Evolutionary conservation across 23 red algal genomes (phyloP), one percentile per base, ranked within the genome.

Genomic region (Gracilaria gracilis): DNA sequence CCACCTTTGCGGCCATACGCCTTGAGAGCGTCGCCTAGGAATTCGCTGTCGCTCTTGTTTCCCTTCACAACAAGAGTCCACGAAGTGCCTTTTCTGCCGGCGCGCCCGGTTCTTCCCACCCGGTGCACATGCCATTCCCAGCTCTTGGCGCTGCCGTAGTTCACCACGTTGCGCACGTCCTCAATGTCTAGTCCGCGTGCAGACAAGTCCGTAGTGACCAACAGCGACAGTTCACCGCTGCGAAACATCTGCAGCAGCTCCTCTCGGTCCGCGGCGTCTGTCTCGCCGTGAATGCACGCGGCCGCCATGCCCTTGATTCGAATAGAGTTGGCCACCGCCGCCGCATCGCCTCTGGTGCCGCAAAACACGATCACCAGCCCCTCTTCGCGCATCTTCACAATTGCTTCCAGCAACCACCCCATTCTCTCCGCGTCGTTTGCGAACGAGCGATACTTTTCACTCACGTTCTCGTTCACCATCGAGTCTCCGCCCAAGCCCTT

Each of bases 81-180:
- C 28, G 90, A 84, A 49, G 39, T 93, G 25, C 95, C 95, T 16
- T 83, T 79, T n/a, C 73, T 58, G 9, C 82, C 90, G 0, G 95
- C 95, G 32, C 95, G 89, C 14, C 90, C 95, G 0, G 95, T 97
- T 35, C 95, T 33, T 34, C 95, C 95, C 21, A 90, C 84, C 7
- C 95, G 85, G 81, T 97, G 95, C 27, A 91, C 82, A 64, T 97
- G 92, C 88, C 81, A 86, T 29, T 97, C 95, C 64, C 82, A 90
- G 24, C 78, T 80, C 66, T 92, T 89, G 12, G 95, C 89, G 33
- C 74, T 35, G 17, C 92, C 95, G 51, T 88, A 92, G 34, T 97
- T 97, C 19, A 97, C 80, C 2, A 97, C 95, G 29, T 88, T 94
- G 20, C 74, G n/a, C 47, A 97, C 84, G 38, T 70, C 42, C 17